Conservation (phyloP, 768 basidiomycete species). For the Sporobolomyces pararoseus region DNA sequence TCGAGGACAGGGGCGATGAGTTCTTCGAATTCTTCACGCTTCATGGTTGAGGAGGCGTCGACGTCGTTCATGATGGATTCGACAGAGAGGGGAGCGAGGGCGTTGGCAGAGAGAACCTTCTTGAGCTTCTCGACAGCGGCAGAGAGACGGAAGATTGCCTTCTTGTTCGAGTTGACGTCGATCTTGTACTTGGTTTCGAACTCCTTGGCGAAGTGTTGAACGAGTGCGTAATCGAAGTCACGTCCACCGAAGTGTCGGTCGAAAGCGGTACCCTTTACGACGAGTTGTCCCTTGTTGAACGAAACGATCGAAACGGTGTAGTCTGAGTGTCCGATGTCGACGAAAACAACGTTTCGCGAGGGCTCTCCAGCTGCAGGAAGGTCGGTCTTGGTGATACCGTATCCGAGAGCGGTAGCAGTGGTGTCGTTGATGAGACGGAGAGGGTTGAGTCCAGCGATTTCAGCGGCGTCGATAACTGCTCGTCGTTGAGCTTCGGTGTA, state of each 20-base stretch:
- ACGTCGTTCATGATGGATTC: constrained; percentile 96
- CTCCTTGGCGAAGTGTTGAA: constrained; percentile 80
- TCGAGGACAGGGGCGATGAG: constrained; percentile 73
- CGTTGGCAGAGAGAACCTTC: constrained; percentile 92
- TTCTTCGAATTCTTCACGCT: constrained; percentile 73
- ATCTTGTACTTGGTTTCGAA: constrained; percentile 98
- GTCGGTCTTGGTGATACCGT: constrained; percentile 98
- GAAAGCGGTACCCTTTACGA: constrained; percentile 80
- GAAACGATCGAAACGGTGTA: constrained; percentile 82
- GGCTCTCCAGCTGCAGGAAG: constrained; percentile 73
- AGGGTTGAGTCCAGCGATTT: constrained; percentile 80
- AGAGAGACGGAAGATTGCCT: constrained; percentile 84
- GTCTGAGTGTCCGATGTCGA: constrained; percentile 91
- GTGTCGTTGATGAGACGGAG: constrained; percentile 96
- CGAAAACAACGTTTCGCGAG: constrained; percentile 83
- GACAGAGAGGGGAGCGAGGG: constrained; percentile 80
- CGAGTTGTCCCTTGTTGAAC: constrained; percentile 88
- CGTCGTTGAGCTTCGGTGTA: constrained; percentile 90
- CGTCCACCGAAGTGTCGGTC: constrained; percentile 93
- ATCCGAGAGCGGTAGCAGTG: constrained; percentile 91
- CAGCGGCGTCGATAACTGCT: constrained; percentile 80
- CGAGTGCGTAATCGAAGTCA: constrained; percentile 88
- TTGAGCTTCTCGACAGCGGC: constrained; percentile 90
- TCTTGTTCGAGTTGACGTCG: constrained; percentile 83
- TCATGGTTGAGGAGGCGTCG: constrained; percentile 80